Base-by-base conservation (phyloP, 306 rosid species). In the Spatholobus suberectus region DNA sequence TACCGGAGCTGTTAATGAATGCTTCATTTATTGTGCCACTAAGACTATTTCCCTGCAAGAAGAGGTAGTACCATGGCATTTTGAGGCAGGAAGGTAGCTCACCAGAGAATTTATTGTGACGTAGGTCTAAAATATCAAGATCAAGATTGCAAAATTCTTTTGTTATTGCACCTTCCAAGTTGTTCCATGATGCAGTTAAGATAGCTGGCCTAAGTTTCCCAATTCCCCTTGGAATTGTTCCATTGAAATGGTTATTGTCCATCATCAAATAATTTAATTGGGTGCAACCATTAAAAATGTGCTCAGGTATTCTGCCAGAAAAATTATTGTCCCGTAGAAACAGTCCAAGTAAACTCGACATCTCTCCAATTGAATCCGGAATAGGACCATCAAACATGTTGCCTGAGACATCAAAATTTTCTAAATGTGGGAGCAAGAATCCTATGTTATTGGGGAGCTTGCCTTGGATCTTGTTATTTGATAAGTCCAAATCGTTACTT, bases 341-440 rank as follows among this genome's bases (percentile, higher is more conserved):
- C 63, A 82, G 0, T 0, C 0, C 0, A 29, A 29, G 2, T 21
- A 77, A 12, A 6, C 1, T 17, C 12, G 26, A 35, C 70, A 81
- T 63, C 21, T 73, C 68, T 27, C 68, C 68, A 69, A 82, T 70
- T 61, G 86, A 83, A 17, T 66, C 17, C 0, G 79, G 82, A 61
- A 77, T 34, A 12, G 5, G 34, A 47, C 78, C 75, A 14, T 44
- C 21, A 40, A 82, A 75, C 18, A 18, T 27, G 41, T 82, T 82
- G 20, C 0, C 54, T 11, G 81, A 66, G 62, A 82, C 3, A 27
- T 26, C 49, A 12, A 75, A 13, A 24, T 0, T 1, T 0, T 6
- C 0, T 5, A 82, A 18, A 12, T 44, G 12, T 76, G 81, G 51
- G 15, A 75, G 21, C 26, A 62, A 3, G 29, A 21, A 21, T 5